Evolutionary conservation across 805 yeast genomes (phyloP).

Genomic region (Wickerhamomyces rabaulensis): DNA sequence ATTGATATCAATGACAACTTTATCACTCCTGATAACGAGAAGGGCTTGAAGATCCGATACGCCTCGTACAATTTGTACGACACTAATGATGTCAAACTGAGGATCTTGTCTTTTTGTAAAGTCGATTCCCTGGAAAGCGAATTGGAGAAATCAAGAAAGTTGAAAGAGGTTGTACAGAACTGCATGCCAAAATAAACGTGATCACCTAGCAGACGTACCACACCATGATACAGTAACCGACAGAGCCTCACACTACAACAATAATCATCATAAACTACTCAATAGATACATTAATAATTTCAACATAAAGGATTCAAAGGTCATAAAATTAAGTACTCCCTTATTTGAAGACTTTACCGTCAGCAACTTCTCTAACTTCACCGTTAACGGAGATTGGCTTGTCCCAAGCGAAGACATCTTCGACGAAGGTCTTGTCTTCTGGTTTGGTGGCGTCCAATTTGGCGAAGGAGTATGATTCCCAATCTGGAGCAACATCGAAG

Average conservation of each 20-base stretch:
- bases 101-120: too few species aligned
- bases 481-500: slow-evolving; percentile 97
- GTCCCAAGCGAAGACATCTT: slow-evolving; percentile 98
- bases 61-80: too few species aligned
- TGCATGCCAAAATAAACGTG: not conserved
- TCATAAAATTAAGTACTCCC: slow-evolving; percentile 3
- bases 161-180: too few species aligned
- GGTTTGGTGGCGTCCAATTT: slow-evolving; percentile 76
- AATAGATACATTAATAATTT: slow-evolving; percentile 2
- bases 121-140: too few species aligned
- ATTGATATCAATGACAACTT: too few species aligned
- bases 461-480: slow-evolving; percentile 88
- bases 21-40: too few species aligned
- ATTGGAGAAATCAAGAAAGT: too few species aligned
- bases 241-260: not conserved
- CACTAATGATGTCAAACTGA: too few species aligned
- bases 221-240: too few species aligned
- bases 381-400: slow-evolving; percentile 82
- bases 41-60: too few species aligned
- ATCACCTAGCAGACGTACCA: not conserved
- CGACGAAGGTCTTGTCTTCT: slow-evolving; percentile 73
- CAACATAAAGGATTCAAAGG: not conserved
- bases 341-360: slow-evolving; percentile 96
- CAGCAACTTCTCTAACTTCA: slow-evolving; percentile 81
- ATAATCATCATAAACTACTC: not conserved